Conservation (phyloP, 495 filamentous ascomycete species). For the Penicillium ucsense region DNA sequence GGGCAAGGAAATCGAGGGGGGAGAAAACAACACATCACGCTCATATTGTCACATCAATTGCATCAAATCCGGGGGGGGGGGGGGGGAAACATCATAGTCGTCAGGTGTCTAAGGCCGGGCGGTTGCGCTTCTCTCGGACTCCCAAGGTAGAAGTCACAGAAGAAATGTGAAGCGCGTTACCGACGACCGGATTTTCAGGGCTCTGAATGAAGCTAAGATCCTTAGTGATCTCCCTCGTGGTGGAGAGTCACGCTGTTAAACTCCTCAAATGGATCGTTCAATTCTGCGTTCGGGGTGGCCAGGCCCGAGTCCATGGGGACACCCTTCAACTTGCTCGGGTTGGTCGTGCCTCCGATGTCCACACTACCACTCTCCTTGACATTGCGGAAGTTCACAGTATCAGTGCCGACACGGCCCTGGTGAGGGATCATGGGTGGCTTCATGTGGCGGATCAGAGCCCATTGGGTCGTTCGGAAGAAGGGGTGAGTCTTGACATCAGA, state of each 20-base stretch:
- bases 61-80: too few species aligned
- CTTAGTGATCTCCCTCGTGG: conserved; percentile 70
- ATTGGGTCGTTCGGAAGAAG: conserved; percentile 92
- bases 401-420: conserved; percentile 72
- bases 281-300: conserved; percentile 74
- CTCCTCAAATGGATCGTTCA: conserved; percentile 93
- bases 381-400: conserved; percentile 93
- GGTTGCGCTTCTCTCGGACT: too few species aligned
- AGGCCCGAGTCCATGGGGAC: conserved; percentile 79
- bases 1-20: too few species aligned
- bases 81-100: too few species aligned
- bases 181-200: too few species aligned
- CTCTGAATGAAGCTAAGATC: not conserved
- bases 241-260: conserved; percentile 98
- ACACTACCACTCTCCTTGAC: conserved; percentile 96
- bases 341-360: conserved; percentile 57
- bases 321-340: conserved; percentile 54
- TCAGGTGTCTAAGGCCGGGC: too few species aligned
- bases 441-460: conserved; percentile 94
- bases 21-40: too few species aligned
- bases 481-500: conserved; percentile 95
- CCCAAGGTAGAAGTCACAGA: too few species aligned
- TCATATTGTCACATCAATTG: too few species aligned
- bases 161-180: too few species aligned
- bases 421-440: conserved; percentile 97